phyloP scores from a whole-genome alignment of 257 asterid species.

The Agastache rugosa region DNA sequence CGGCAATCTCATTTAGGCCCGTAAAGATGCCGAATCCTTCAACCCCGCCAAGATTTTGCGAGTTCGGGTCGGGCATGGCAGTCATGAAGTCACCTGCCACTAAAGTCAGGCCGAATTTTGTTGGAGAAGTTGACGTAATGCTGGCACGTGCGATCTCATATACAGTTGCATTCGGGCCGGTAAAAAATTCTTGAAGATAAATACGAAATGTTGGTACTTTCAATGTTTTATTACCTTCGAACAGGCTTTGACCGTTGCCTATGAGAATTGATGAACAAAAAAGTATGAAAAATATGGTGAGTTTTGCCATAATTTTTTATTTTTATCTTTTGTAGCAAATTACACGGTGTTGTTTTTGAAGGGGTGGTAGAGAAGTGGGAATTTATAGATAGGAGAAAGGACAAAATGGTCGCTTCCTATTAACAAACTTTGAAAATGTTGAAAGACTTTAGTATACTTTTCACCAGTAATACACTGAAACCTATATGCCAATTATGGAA shows the following conservation, averaged over 20 bases:
- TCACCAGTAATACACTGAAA: no score
- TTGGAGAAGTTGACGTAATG: constrained; percentile 1
- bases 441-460: no score
- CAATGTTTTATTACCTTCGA: not conserved
- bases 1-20: not conserved
- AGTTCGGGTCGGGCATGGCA: not conserved
- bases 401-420: no score
- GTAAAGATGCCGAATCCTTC: not conserved
- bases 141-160: not conserved
- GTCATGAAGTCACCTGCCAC: no score
- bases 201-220: not conserved
- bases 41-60: not conserved
- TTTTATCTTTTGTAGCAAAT: no score
- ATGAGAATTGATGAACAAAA: not conserved
- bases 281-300: not conserved
- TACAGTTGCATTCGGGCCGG: not conserved
- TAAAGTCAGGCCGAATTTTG: not conserved
- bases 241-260: not conserved
- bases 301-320: not conserved
- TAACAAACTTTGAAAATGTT: no score
- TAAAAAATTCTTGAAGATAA: not conserved
- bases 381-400: no score
- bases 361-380: not conserved
- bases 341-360: not conserved
- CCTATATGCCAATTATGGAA: no score